These are phyloP conservation scores for Sphagnum tenellum DNA, from an alignment of 225 moss, liverwort and hornwort genomes.

Conservation along the genomic window DNA sequence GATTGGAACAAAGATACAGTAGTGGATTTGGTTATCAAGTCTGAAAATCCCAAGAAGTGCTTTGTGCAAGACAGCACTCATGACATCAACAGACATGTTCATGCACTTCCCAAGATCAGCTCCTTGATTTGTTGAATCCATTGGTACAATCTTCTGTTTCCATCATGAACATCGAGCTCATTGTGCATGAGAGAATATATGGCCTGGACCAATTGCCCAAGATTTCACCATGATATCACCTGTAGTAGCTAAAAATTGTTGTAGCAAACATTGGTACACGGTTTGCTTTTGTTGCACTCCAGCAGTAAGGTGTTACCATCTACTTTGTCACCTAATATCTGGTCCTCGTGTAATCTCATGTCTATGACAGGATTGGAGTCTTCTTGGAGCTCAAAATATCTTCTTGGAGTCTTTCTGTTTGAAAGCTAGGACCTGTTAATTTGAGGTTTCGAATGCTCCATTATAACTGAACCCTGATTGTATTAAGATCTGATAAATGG, in stretches of 20 bases:
- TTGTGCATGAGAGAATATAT: background rate
- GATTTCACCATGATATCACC: too few species aligned
- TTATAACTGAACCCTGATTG: too few species aligned
- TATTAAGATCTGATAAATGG: background rate
- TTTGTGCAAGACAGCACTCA: constrained; percentile 90
- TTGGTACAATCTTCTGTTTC: constrained; percentile 35
- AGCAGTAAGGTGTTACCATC: background rate
- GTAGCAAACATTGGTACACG: too few species aligned
- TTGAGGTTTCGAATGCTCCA: background rate
- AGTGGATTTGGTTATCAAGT: constrained; percentile 67
- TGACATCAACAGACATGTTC: constrained; percentile 83
- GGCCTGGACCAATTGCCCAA: background rate
- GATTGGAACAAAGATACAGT: constrained; percentile 41
- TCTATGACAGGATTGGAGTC: background rate
- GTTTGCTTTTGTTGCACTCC: background rate
- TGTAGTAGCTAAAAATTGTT: too few species aligned
- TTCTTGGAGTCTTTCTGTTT: background rate
- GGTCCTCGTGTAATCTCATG: background rate
- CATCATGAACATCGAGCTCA: background rate
- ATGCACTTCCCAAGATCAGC: constrained; percentile 63
- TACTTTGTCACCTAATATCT: background rate
- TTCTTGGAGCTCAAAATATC: too few species aligned
- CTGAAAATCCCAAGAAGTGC: constrained; percentile 98
- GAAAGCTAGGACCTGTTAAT: background rate
- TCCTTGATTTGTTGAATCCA: constrained; percentile 71